phyloP scores from a whole-genome alignment of 1,284 basidiomycete genomes.

The Phellinidium pouzarii region DNA sequence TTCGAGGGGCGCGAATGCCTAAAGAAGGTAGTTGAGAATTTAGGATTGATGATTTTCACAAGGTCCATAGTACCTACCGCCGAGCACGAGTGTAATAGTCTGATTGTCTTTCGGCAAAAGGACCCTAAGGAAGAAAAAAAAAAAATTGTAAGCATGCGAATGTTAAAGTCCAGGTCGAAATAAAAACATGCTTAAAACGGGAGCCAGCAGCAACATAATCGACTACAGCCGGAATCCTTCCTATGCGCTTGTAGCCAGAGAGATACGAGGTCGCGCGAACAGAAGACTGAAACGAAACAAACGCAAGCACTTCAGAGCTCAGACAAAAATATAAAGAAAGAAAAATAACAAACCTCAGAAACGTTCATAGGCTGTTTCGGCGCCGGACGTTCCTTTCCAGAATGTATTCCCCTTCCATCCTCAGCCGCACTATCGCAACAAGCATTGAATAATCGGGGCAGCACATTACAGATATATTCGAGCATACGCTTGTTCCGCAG shows the following conservation, averaged over 20 bases:
- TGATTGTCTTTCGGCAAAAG: conserved; percentile 89
- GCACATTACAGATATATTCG: background rate
- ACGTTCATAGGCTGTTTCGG: conserved; percentile 77
- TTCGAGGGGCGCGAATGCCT: conserved; percentile 82
- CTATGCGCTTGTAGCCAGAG: conserved; percentile 87
- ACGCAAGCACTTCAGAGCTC: conserved; percentile 16
- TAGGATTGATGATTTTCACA: conserved; percentile 7
- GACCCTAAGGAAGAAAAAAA: conserved; percentile 40
- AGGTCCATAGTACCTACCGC: conserved; percentile 46
- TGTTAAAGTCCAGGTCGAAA: background rate
- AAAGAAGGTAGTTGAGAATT: conserved; percentile 8
- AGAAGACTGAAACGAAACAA: conserved; percentile 41
- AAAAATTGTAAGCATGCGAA: background rate
- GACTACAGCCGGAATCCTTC: conserved; percentile 78
- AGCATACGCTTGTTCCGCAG: conserved; percentile 83
- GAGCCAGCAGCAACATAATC: conserved; percentile 93
- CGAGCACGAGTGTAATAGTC: conserved; percentile 82
- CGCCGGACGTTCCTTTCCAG: conserved; percentile 78
- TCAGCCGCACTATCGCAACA: conserved; percentile 53
- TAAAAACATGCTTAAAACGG: conserved; percentile 77
- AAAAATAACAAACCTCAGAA: conserved; percentile 60
- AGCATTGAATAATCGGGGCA: background rate
- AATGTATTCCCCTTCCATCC: conserved; percentile 86
- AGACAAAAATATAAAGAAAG: conserved; percentile 10
- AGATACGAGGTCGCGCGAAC: conserved; percentile 80